Base-by-base conservation (phyloP, 1,284 basidiomycete genomes). In the Inonotus hispidus region DNA sequence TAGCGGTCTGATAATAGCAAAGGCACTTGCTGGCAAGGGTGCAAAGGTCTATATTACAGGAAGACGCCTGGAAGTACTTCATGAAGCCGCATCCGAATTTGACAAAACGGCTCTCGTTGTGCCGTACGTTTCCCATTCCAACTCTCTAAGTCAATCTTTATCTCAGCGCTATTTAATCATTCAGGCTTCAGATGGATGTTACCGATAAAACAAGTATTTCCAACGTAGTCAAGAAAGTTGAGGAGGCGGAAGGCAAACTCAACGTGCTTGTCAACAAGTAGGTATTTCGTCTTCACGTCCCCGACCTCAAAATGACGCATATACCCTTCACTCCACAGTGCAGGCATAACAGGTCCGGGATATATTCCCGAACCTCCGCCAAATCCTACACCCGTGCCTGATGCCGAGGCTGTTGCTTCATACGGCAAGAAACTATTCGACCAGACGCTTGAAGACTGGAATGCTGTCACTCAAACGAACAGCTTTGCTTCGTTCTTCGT, bases 41-140 rank as follows among this genome's bases (percentile, higher is more conserved):
- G 90, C 91, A 16, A 88, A 85, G 65, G 91, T 93, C 16, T 94
- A 93, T 70, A 88, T 94, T 66, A 83, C 82, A 1, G 86, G 87
- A 11, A 77, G 90, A 52, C 79, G 89, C 53, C 71, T 78, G 53
- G 81, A 86, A 5, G 82, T 88, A 1, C 76, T 92, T 21, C 76
- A 87, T 67, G 81, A 78, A 62, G 76, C 80, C 21, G 11, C n/a
- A 35, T n/a, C 43, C 74, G 72, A 14, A 85, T n/a, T 43, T 21
- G 41, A 82, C 76, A 74, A 77, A 50, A 71, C 71, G 63, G 71
- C 70, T 69, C 64, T 47, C 37, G 19, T 54, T 38, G 47, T 41
- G 50, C 64, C 58, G 55, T 57, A 38, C 56, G 52, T 13, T 53
- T 32, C 27, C 35, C 21, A 5, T 39, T n/a, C 27, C 38, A 19